Percentiles rank a stretch among this genome's conserved stretches.
These are phyloP conservation scores for Crithidia bombi DNA, from an alignment of 208 protist genomes.

Conservation along the genomic window DNA sequence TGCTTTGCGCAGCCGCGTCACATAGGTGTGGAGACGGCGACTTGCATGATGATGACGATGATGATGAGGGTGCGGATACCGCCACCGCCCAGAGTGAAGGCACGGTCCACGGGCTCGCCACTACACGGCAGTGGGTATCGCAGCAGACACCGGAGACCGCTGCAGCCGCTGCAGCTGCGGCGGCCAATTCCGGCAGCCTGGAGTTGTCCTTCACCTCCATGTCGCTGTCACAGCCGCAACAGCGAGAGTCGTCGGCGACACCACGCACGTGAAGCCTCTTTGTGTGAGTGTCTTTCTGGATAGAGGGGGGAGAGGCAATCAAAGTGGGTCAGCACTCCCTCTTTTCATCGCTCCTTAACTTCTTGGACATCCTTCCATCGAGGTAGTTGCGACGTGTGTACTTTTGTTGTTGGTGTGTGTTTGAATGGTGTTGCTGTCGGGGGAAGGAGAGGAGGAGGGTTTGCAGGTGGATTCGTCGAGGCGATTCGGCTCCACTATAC, in stretches of 20 bases:
- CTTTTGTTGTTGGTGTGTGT: too few relatives aligned
- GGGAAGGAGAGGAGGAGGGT: too few relatives aligned
- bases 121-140: slow-evolving; percentile 9
- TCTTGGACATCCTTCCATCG: too few relatives aligned
- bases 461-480: too few relatives aligned
- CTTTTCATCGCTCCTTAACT: too few relatives aligned
- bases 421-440: too few relatives aligned
- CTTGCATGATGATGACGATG: too few relatives aligned
- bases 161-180: background rate
- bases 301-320: too few relatives aligned
- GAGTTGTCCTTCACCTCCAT: background rate
- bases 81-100: slow-evolving; percentile 7
- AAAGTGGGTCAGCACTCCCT: too few relatives aligned
- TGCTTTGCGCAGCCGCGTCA: background rate
- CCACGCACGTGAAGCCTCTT: background rate
- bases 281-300: background rate
- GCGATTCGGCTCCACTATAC: too few relatives aligned
- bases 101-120: slow-evolving; percentile 9
- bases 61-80: slow-evolving; percentile 14
- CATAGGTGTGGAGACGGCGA: too few relatives aligned
- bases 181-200: background rate
- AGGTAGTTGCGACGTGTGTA: too few relatives aligned
- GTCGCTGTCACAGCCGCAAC: background rate
- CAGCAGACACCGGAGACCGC: slow-evolving; percentile 3
- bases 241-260: background rate